Conservation (phyloP, 2,329 filamentous ascomycete species). For the Verticillium nonalfalfae region DNA sequence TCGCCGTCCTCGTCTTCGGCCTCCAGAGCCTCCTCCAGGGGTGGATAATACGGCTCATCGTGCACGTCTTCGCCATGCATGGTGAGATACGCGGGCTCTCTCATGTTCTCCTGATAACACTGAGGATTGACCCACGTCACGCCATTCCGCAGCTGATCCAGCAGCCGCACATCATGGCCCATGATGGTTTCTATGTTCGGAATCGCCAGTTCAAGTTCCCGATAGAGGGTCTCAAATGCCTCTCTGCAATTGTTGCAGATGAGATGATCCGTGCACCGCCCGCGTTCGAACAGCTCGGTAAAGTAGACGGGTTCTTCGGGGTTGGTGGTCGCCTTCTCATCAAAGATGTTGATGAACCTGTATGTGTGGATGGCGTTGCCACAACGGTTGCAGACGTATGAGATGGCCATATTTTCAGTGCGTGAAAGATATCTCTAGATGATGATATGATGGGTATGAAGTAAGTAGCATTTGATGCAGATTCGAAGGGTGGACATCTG, state of each 20-base stretch:
- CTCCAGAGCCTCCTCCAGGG: background rate
- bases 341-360: background rate
- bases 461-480: no score
- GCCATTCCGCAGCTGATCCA: background rate
- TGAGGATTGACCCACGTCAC: background rate
- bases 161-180: background rate
- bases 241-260: background rate
- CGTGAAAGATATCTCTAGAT: no score
- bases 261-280: background rate
- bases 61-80: background rate
- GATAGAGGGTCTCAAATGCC: background rate
- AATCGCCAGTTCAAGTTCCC: background rate
- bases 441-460: no score
- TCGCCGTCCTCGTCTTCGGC: background rate
- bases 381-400: background rate
- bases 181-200: background rate
- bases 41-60: background rate
- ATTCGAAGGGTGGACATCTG: no score
- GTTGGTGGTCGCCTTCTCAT: background rate
- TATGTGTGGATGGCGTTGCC: background rate
- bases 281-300: background rate
- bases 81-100: background rate
- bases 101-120: background rate
- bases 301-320: background rate
- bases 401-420: background rate